Evolutionary conservation across 2,329 filamentous ascomycete species (phyloP).

Genomic region (Clarireedia monteithiana): DNA sequence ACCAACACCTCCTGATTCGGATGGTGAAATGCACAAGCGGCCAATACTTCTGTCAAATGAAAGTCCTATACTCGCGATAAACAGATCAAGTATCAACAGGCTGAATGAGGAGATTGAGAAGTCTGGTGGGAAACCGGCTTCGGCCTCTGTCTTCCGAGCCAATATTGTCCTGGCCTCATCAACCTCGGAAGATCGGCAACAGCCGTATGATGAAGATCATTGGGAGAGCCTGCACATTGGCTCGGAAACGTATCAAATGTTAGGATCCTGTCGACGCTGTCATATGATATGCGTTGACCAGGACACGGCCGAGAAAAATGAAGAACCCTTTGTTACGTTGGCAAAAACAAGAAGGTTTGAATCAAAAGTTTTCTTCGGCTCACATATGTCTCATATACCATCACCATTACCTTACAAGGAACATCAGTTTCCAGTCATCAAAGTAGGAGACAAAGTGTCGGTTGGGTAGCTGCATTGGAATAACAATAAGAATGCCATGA

Average conservation of each 20-base stretch:
- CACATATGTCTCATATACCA: slow-evolving; percentile 56
- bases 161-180: slow-evolving; percentile 67
- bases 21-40: slow-evolving; percentile 36
- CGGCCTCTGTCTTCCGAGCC: slow-evolving; percentile 73
- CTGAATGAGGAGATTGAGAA: slow-evolving; percentile 66
- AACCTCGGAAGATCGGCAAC: slow-evolving; percentile 24
- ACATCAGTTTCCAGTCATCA: slow-evolving; percentile 10
- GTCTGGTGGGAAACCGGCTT: slow-evolving; percentile 55
- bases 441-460: slow-evolving; percentile 10
- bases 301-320: slow-evolving; percentile 63
- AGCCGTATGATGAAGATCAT: slow-evolving; percentile 70
- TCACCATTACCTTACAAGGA: slow-evolving; percentile 2
- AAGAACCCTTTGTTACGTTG: slow-evolving; percentile 83
- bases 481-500: not conserved
- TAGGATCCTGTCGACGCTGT: slow-evolving; percentile 81
- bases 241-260: slow-evolving; percentile 54
- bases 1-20: slow-evolving; percentile 50
- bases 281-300: slow-evolving; percentile 97
- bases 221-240: slow-evolving; percentile 68
- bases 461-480: not conserved
- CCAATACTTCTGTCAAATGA: slow-evolving; percentile 85
- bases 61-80: slow-evolving; percentile 83
- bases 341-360: slow-evolving; percentile 78
- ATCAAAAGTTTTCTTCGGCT: slow-evolving; percentile 84
- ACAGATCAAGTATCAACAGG: slow-evolving; percentile 67